Evolutionary conservation across 2,329 filamentous ascomycete genomes (phyloP).

Genomic region (Monascus ruber): DNA sequence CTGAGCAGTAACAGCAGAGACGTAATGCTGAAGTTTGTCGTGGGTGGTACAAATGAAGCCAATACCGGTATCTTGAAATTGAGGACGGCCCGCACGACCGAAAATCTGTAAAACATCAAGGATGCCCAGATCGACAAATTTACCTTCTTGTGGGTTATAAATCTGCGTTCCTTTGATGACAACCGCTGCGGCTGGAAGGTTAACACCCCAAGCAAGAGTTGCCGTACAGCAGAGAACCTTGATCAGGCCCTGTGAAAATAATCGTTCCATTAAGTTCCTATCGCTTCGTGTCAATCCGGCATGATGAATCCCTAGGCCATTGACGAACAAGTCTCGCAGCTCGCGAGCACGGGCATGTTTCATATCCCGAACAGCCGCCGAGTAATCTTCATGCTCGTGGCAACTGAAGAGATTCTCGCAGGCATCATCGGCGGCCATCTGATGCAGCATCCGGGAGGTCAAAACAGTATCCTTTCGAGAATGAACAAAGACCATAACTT

Average conservation of each 20-base stretch:
- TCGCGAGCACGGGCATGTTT: constrained; percentile 77
- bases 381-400: constrained; percentile 63
- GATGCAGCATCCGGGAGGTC: constrained; percentile 72
- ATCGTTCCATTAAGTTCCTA: constrained; percentile 84
- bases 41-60: constrained; percentile 96
- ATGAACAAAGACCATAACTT: constrained; percentile 99
- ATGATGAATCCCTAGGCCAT: constrained; percentile 90
- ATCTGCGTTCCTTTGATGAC: constrained; percentile 97
- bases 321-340: constrained; percentile 75
- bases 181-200: constrained; percentile 89
- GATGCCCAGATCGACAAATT: constrained; percentile 92
- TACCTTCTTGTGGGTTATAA: constrained; percentile 91
- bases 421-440: constrained; percentile 73
- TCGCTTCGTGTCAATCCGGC: constrained; percentile 93
- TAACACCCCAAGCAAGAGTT: constrained; percentile 96
- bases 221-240: constrained; percentile 98
- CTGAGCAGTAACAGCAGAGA: constrained; percentile 87
- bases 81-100: constrained; percentile 90
- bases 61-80: constrained; percentile 95
- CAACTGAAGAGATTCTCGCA: constrained; percentile 78
- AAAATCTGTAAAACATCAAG: constrained; percentile 97
- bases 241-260: constrained; percentile 85
- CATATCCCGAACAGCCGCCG: constrained; percentile 69
- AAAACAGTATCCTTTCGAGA: constrained; percentile 87
- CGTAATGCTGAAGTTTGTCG: constrained; percentile 85